Evolutionary conservation across 495 filamentous ascomycete species (phyloP).

Genomic region (Sabuloglossum arenarium): DNA sequence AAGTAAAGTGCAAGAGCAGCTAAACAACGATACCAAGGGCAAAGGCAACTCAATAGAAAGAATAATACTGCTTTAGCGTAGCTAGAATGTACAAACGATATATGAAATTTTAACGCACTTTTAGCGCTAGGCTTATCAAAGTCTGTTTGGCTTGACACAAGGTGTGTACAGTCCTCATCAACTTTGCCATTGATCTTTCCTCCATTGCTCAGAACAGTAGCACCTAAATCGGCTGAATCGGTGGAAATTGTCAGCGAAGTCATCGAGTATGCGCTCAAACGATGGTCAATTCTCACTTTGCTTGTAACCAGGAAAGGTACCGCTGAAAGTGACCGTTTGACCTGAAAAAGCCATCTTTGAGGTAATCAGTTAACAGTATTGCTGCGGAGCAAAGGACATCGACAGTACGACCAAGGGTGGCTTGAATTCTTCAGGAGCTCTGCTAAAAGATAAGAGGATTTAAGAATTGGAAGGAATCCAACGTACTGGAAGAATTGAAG

Average conservation of each 20-base stretch:
- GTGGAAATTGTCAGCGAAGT: background rate
- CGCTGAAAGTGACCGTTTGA: background rate
- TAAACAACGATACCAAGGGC: too few species aligned
- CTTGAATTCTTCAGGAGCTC: too few species aligned
- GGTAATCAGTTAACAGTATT: background rate
- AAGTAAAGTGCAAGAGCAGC: too few species aligned
- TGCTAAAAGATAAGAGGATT: too few species aligned
- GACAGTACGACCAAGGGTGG: too few species aligned
- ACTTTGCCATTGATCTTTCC: background rate
- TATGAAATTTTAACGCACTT: background rate
- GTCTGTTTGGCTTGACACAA: background rate
- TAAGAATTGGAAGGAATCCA: too few species aligned
- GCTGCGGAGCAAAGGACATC: too few species aligned
- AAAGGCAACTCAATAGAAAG: too few species aligned
- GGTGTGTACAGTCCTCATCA: background rate
- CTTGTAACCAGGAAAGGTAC: background rate
- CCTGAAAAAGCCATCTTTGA: background rate
- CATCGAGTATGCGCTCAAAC: background rate
- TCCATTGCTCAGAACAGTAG: background rate
- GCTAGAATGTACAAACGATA: background rate
- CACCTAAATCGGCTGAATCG: background rate
- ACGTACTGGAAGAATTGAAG: too few species aligned
- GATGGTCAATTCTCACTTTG: background rate
- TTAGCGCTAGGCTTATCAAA: background rate
- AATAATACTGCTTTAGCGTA: background rate